phyloP scores from a whole-genome alignment of 129 eudicot species.

The Saussurea involucrata region DNA sequence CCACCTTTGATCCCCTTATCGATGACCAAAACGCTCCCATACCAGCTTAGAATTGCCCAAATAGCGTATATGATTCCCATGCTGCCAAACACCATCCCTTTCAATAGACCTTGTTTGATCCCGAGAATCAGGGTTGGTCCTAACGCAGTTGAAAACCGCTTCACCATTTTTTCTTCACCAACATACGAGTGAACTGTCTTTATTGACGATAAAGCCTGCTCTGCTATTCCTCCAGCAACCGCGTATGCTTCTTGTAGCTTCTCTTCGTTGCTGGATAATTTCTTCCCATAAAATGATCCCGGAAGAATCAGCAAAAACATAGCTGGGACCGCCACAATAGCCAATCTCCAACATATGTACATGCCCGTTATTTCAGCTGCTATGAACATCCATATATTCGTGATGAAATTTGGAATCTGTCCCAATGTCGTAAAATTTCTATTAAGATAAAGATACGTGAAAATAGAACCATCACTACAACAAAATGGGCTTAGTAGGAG shows the following conservation, averaged over 20 bases:
- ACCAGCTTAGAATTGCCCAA: slow-evolving; percentile 48
- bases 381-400: slow-evolving; percentile 28
- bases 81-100: slow-evolving; percentile 45
- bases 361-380: slow-evolving; percentile 31
- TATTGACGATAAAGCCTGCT: slow-evolving; percentile 48
- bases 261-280: slow-evolving; percentile 19
- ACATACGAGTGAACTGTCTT: slow-evolving; percentile 47
- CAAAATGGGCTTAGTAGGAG: not conserved
- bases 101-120: slow-evolving; percentile 43
- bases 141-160: slow-evolving; percentile 33
- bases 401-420: slow-evolving; percentile 46
- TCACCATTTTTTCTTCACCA: slow-evolving; percentile 40
- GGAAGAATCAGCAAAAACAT: slow-evolving; percentile 32
- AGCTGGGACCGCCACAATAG: slow-evolving; percentile 37
- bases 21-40: slow-evolving; percentile 43
- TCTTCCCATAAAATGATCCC: slow-evolving; percentile 34
- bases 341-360: slow-evolving; percentile 46
- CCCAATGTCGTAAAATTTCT: not conserved
- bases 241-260: slow-evolving; percentile 42
- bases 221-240: slow-evolving; percentile 40
- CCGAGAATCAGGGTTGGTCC: slow-evolving; percentile 39
- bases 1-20: slow-evolving; percentile 46
- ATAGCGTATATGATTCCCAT: slow-evolving; percentile 41
- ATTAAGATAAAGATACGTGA: not conserved
- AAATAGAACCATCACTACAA: not conserved